phyloP scores from a whole-genome alignment of 257 asterid species.

The Solanum chmielewskii region DNA sequence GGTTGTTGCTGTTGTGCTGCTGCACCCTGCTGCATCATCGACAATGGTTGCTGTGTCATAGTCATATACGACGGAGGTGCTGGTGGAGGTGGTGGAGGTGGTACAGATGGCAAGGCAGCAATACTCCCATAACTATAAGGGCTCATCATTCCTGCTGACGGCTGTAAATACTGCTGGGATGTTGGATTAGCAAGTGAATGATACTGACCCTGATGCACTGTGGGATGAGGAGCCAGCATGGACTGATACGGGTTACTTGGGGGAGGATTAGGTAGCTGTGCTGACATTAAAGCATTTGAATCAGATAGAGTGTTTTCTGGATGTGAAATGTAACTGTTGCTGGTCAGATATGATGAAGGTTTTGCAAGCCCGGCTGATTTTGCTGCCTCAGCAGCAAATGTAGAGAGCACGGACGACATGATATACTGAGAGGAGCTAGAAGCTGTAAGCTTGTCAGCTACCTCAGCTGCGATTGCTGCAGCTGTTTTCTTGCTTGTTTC shows the following conservation, averaged over 20 bases:
- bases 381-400: constrained; percentile 88
- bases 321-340: constrained; percentile 13
- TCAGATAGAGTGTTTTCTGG: constrained; percentile 26
- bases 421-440: constrained; percentile 84
- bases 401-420: constrained; percentile 77
- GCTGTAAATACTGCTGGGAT: constrained; percentile 57
- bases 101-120: constrained; percentile 37
- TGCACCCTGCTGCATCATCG: constrained; percentile 29
- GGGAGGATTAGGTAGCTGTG: constrained; percentile 20
- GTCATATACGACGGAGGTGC: constrained; percentile 50
- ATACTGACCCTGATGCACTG: constrained; percentile 34
- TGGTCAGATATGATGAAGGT: constrained; percentile 28
- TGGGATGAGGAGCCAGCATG: constrained; percentile 13
- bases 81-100: constrained; percentile 39
- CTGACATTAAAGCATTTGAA: constrained; percentile 23
- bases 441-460: constrained; percentile 79
- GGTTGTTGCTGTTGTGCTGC: constrained; percentile 23
- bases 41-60: constrained; percentile 31
- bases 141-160: constrained; percentile 28
- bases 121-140: constrained; percentile 44
- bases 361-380: constrained; percentile 54
- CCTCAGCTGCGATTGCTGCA: constrained; percentile 78
- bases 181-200: constrained; percentile 39
- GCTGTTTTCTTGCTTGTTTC: constrained; percentile 49
- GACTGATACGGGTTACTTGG: constrained; percentile 39